Evolutionary conservation across 768 basidiomycete genomes (phyloP).

Genomic region (Psilocybe tampanensis): DNA sequence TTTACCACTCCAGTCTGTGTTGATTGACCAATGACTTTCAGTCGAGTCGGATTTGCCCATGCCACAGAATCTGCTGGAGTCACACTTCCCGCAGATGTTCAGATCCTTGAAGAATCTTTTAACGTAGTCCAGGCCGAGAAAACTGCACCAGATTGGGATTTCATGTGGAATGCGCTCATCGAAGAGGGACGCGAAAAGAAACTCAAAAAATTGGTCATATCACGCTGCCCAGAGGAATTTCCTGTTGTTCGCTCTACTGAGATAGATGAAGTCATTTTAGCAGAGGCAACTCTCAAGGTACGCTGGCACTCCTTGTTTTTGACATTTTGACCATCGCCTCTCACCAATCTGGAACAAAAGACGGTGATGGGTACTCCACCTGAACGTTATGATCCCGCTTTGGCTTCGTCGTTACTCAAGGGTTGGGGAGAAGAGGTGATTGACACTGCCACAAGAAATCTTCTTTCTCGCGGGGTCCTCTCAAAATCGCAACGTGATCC

Average conservation of each 20-base stretch:
- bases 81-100: slow-evolving; percentile 44
- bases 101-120: slow-evolving; percentile 45
- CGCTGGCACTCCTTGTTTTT: not conserved
- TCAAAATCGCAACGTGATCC: slow-evolving; percentile 68
- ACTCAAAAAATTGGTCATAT: slow-evolving; percentile 59
- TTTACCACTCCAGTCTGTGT: slow-evolving; percentile 6
- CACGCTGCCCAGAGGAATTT: slow-evolving; percentile 42
- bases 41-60: slow-evolving; percentile 66
- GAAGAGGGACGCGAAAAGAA: slow-evolving; percentile 80
- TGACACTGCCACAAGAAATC: slow-evolving; percentile 54
- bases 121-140: slow-evolving; percentile 50
- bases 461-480: slow-evolving; percentile 67
- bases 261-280: slow-evolving; percentile 48
- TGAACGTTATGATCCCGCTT: slow-evolving; percentile 67
- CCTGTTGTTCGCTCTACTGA: slow-evolving; percentile 28
- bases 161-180: slow-evolving; percentile 70
- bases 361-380: slow-evolving; percentile 77
- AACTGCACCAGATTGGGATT: slow-evolving; percentile 60
- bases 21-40: slow-evolving; percentile 26
- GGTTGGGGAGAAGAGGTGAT: slow-evolving; percentile 59
- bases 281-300: slow-evolving; percentile 77
- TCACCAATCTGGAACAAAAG: slow-evolving; percentile 37
- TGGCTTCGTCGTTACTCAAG: slow-evolving; percentile 58
- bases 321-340: not conserved
- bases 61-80: slow-evolving; percentile 34